Percentiles rank a stretch among this genome's conserved stretches.
Conservation (phyloP, 73 alveolate species). For the Tetrahymena malaccensis region DNA sequence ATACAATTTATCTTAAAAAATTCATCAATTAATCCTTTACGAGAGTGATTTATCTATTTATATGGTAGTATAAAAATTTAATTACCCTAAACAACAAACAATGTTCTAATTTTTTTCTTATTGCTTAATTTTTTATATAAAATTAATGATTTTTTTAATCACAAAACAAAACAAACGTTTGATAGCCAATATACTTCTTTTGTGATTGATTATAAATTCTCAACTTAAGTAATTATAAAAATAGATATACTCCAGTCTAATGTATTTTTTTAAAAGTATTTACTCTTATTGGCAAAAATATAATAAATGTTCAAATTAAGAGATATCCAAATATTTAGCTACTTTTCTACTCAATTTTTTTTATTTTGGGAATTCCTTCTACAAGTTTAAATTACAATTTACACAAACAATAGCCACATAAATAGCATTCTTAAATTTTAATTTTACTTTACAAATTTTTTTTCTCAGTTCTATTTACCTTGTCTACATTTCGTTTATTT, state of each 20-base stretch:
- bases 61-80: background rate
- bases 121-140: background rate
- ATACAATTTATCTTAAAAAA: conserved; percentile 66
- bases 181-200: background rate
- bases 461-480: background rate
- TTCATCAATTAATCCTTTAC: conserved; percentile 43
- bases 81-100: background rate
- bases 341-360: no score
- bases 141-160: no score
- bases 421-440: background rate
- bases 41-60: background rate
- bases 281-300: background rate
- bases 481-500: background rate
- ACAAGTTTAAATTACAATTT: background rate
- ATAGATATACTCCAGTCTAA: background rate
- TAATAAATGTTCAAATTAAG: background rate
- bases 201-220: background rate
- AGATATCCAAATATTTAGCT: background rate
- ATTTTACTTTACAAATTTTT: no score
- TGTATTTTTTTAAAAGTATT: background rate
- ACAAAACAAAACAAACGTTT: background rate
- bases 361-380: background rate
- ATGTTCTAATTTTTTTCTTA: background rate
- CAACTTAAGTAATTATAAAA: background rate
- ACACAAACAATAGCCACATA: background rate